phyloP scores from a whole-genome alignment of 768 basidiomycete species.

The Trametes elegans region DNA sequence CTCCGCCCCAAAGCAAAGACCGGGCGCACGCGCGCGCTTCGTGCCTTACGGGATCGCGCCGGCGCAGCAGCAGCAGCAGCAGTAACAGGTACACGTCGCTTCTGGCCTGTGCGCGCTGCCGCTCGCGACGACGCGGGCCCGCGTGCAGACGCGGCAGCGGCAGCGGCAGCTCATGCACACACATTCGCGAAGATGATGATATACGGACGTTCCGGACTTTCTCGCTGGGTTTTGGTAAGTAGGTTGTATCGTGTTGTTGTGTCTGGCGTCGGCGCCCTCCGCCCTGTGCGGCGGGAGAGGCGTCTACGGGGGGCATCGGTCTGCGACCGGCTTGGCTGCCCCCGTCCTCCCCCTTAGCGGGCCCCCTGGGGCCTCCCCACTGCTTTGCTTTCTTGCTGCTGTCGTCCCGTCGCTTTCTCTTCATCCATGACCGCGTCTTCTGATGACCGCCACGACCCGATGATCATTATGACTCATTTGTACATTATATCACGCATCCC shows the following conservation, averaged over 20 bases:
- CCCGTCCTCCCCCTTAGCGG: not conserved
- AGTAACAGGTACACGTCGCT: too few species aligned
- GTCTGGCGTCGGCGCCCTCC: not conserved
- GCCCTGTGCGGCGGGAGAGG: not conserved
- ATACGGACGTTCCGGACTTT: constrained; percentile 17
- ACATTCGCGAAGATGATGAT: constrained; percentile 15
- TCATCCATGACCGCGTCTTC: constrained; percentile 4
- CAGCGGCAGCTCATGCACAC: too few species aligned
- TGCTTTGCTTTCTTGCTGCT: constrained; percentile 14
- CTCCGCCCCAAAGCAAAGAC: not conserved
- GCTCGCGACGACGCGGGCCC: not conserved
- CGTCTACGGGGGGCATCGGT: constrained; percentile 8
- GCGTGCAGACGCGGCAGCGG: not conserved
- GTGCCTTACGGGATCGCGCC: not conserved
- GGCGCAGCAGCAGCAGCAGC: too few species aligned
- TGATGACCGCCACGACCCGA: constrained; percentile 17
- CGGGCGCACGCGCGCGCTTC: not conserved
- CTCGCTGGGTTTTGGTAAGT: constrained; percentile 15
- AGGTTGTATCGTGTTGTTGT: constrained; percentile 8
- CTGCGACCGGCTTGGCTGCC: constrained; percentile 7
- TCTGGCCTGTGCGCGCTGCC: not conserved
- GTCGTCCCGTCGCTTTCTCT: constrained; percentile 4
- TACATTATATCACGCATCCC: constrained; percentile 18
- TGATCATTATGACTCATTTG: constrained; percentile 20
- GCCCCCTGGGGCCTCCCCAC: constrained; percentile 1